Evolutionary conservation across 257 asterid genomes (phyloP).

Genomic region (Gentiana straminea): DNA sequence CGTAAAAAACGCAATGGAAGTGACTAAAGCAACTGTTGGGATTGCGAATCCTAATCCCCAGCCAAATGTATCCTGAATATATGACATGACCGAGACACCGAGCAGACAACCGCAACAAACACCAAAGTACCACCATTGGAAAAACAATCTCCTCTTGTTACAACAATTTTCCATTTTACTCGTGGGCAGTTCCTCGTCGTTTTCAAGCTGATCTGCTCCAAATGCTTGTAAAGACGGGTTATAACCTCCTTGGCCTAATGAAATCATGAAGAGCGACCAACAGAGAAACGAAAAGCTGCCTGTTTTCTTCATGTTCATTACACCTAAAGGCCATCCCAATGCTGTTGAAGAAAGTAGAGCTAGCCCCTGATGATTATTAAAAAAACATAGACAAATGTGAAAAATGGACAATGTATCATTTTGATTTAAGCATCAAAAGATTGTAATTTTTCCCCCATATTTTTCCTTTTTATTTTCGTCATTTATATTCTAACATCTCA

Average conservation of each 20-base stretch:
- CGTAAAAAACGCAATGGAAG: constrained; percentile 41
- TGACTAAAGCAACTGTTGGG: constrained; percentile 51
- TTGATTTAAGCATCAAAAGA: too few species aligned
- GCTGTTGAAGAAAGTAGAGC: constrained; percentile 62
- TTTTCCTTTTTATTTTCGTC: too few species aligned
- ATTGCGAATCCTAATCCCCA: constrained; percentile 96
- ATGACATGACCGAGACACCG: constrained; percentile 73
- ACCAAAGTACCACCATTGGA: constrained; percentile 93
- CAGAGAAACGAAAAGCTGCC: constrained; percentile 36
- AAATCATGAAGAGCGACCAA: constrained; percentile 59
- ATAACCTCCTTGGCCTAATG: constrained; percentile 76
- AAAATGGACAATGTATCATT: too few species aligned
- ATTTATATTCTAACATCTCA: too few species aligned
- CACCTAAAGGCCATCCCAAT: constrained; percentile 45
- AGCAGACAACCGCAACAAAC: constrained; percentile 79
- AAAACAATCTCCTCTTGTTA: constrained; percentile 50
- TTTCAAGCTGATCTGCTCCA: constrained; percentile 69
- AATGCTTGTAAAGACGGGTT: constrained; percentile 92
- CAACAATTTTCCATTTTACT: constrained; percentile 17
- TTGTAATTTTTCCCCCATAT: too few species aligned
- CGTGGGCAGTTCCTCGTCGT: constrained; percentile 34
- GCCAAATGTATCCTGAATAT: constrained; percentile 71
- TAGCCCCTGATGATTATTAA: constrained; percentile 44
- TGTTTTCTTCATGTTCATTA: constrained; percentile 10
- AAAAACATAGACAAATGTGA: background rate